Percentiles rank a stretch among this genome's conserved stretches.
Evolutionary conservation across 345 rosid genomes (phyloP).

Genomic region (Acer negundo): DNA sequence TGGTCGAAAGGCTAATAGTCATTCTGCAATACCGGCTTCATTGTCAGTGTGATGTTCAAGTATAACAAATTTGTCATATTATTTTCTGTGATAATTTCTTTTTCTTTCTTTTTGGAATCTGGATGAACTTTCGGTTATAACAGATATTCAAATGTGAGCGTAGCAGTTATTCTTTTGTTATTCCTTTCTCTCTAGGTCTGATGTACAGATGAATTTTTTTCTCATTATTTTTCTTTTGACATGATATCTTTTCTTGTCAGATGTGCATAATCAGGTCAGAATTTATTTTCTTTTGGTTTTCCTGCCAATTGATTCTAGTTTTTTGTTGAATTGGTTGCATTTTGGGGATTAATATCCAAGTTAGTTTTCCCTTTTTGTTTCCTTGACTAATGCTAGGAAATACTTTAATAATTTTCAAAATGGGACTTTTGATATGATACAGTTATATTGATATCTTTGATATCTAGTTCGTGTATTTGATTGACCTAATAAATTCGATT

Average conservation of each 20-base stretch:
- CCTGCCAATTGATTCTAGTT: not conserved
- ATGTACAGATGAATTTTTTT: not conserved
- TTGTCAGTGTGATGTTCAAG: not conserved
- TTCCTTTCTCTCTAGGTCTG: not conserved
- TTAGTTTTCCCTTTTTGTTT: not conserved
- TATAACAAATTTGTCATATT: not conserved
- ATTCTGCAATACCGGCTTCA: not conserved
- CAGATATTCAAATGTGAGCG: not conserved
- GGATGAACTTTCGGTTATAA: not conserved
- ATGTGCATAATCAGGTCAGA: not conserved
- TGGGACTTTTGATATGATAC: not conserved
- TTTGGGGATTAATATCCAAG: not conserved
- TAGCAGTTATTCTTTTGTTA: not conserved
- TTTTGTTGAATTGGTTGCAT: not conserved
- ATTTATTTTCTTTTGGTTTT: not conserved
- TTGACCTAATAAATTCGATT: not conserved
- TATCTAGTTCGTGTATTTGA: conserved; percentile 4
- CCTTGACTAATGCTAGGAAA: not conserved
- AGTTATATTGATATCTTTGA: not conserved
- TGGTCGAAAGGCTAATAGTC: not conserved
- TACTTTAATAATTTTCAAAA: not conserved
- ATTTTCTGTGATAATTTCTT: not conserved
- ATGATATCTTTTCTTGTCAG: not conserved
- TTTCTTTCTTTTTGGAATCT: not conserved
- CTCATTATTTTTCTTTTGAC: not conserved